These are phyloP conservation scores for Spinacia oleracea DNA, from an alignment of 179 eudicot genomes.

Conservation along the genomic window DNA sequence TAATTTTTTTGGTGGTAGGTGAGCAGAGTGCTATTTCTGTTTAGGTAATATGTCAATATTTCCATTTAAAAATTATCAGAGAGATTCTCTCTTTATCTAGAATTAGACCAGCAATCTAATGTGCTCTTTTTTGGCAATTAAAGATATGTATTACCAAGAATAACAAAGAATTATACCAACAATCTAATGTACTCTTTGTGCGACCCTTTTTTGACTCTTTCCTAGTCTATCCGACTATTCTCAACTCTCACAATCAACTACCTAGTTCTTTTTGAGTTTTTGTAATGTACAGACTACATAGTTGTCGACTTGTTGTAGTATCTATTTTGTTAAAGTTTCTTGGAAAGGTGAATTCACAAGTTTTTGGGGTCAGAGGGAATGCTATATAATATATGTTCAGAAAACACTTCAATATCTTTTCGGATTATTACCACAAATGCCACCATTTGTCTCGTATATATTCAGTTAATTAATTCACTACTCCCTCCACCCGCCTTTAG, in stretches of 20 bases:
- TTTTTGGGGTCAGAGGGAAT: no score
- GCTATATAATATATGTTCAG: no score
- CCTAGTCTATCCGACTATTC: background rate
- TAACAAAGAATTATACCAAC: background rate
- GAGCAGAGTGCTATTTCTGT: background rate
- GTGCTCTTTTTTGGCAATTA: no score
- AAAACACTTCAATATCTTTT: background rate
- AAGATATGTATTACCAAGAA: no score
- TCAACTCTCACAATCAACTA: background rate
- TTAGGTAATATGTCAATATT: background rate
- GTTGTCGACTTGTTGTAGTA: no score
- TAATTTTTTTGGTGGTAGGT: no score
- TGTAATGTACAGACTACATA: background rate
- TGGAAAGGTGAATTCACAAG: no score
- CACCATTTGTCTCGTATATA: background rate
- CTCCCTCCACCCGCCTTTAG: background rate
- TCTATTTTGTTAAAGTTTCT: no score
- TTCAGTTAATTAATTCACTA: background rate
- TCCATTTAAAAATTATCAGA: background rate
- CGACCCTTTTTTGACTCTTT: background rate
- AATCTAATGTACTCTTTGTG: background rate
- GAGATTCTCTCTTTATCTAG: background rate
- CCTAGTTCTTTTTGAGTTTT: no score
- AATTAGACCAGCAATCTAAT: background rate
- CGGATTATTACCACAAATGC: background rate